These are phyloP conservation scores for Aureobasidium zeae DNA, from an alignment of 2,329 filamentous ascomycete genomes.

Conservation along the genomic window DNA sequence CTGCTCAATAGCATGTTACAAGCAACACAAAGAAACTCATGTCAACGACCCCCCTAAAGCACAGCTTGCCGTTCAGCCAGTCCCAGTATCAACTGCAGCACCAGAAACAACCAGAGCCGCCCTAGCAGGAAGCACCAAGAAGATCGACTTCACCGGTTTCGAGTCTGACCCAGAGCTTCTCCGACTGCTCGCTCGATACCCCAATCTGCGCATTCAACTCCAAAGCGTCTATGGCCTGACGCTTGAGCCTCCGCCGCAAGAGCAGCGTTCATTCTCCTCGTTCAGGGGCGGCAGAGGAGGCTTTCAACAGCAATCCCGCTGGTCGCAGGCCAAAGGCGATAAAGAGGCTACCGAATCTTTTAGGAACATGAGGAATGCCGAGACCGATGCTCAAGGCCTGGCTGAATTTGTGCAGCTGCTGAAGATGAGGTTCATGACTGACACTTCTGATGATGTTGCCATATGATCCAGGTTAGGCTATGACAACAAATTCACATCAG, in stretches of 20 bases:
- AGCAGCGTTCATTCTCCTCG: conserved; percentile 15
- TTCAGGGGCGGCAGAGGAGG: conserved; percentile 19
- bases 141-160: conserved; percentile 26
- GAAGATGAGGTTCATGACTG: conserved; percentile 31
- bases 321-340: conserved; percentile 32
- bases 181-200: conserved; percentile 28
- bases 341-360: conserved; percentile 26
- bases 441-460: background rate
- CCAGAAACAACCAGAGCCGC: conserved; percentile 3
- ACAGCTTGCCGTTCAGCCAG: background rate
- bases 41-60: conserved; percentile 17
- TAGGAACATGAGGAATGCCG: conserved; percentile 23
- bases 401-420: conserved; percentile 37
- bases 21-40: conserved; percentile 28
- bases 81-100: background rate
- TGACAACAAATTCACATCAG: too few relatives aligned
- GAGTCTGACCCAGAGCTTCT: conserved; percentile 27
- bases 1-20: conserved; percentile 34
- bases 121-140: conserved; percentile 8
- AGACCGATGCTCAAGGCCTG: conserved; percentile 31
- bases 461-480: background rate
- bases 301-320: conserved; percentile 23
- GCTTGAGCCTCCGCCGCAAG: conserved; percentile 28
- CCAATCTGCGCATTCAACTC: conserved; percentile 27
- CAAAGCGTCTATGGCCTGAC: conserved; percentile 29